These are phyloP conservation scores for Medicago lupulina DNA, from an alignment of 306 rosid genomes.

Conservation along the genomic window DNA sequence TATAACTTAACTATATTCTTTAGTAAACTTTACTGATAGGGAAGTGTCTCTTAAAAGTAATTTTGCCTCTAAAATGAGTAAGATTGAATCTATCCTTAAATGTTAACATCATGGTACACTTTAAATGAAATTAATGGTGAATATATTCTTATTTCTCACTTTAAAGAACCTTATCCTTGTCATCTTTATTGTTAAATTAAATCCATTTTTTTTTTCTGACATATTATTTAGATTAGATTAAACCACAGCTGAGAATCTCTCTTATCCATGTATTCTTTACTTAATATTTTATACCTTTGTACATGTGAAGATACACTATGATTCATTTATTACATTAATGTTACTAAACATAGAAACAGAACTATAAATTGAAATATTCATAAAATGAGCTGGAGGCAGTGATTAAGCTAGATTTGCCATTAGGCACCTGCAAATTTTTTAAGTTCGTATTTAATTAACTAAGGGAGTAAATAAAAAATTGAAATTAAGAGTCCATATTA, in stretches of 20 bases:
- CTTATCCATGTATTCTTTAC: slow-evolving; percentile 18
- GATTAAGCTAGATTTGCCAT: background rate
- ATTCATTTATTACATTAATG: background rate
- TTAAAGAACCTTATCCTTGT: slow-evolving; percentile 13
- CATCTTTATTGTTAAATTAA: slow-evolving; percentile 2
- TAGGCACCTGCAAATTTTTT: background rate
- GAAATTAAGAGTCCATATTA: background rate
- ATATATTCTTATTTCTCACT: slow-evolving; percentile 12
- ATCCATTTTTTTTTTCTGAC: background rate
- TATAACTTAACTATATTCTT: background rate
- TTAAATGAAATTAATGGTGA: background rate
- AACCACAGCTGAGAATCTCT: background rate
- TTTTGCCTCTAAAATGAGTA: background rate
- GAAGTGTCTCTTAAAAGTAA: background rate
- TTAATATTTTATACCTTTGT: slow-evolving; percentile 13
- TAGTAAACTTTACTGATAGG: slow-evolving; percentile 1
- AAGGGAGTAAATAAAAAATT: background rate
- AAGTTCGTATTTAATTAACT: background rate
- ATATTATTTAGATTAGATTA: background rate
- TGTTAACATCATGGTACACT: slow-evolving; percentile 11
- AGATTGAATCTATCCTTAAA: slow-evolving; percentile 4
- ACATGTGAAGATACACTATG: background rate
- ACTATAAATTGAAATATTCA: background rate
- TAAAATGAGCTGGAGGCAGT: background rate
- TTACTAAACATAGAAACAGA: slow-evolving; percentile 20